phyloP scores from a whole-genome alignment of 345 rosid species.

The Ailanthus altissimus region DNA sequence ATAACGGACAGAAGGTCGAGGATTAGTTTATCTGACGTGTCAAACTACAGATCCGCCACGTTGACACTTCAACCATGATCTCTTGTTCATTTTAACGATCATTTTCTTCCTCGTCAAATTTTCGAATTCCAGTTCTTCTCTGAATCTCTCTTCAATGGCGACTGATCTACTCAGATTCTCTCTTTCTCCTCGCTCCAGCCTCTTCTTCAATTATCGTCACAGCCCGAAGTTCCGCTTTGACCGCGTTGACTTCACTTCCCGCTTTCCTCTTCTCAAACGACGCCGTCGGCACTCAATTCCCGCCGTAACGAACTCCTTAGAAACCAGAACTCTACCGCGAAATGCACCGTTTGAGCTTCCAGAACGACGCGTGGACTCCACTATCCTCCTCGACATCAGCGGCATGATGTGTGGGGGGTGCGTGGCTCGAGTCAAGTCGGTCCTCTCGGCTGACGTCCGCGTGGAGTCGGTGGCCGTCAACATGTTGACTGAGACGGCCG shows the following conservation, averaged over 20 bases:
- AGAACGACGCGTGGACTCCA: slow-evolving; percentile 31
- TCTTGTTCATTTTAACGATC: not conserved
- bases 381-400: slow-evolving; percentile 67
- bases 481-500: slow-evolving; percentile 88
- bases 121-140: not conserved
- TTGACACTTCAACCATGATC: not conserved
- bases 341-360: slow-evolving; percentile 24
- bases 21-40: slow-evolving; percentile 19
- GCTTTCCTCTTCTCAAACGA: not conserved
- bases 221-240: slow-evolving; percentile 10
- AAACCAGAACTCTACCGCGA: slow-evolving; percentile 41
- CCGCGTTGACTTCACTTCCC: slow-evolving; percentile 22
- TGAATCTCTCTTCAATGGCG: slow-evolving; percentile 41
- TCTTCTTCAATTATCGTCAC: slow-evolving; percentile 18
- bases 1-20: not conserved
- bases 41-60: not conserved
- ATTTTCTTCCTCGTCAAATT: not conserved
- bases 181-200: slow-evolving; percentile 37
- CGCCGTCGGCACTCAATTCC: not conserved
- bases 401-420: slow-evolving; percentile 99
- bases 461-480: slow-evolving; percentile 90
- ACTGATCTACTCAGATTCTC: slow-evolving; percentile 43
- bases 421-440: slow-evolving; percentile 76
- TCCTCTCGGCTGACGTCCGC: slow-evolving; percentile 68
- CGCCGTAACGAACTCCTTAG: slow-evolving; percentile 45